phyloP scores from a whole-genome alignment of 441 rosid species.

The Pelargonium fulgidum region DNA sequence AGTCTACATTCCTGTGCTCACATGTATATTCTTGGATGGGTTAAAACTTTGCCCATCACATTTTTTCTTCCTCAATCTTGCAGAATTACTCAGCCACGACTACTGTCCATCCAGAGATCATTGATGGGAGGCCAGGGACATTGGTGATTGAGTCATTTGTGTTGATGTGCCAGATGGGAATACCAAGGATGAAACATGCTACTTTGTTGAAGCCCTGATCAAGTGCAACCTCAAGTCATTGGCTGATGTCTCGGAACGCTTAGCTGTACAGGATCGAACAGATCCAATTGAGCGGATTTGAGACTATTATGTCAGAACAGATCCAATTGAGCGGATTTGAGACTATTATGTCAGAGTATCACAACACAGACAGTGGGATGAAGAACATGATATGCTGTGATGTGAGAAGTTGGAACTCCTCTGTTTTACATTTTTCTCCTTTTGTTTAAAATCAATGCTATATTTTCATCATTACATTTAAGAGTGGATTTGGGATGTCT shows the following conservation, averaged over 20 bases:
- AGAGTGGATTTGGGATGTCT: constrained; percentile 23
- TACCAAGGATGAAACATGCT: constrained; percentile 24
- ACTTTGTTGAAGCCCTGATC: constrained; percentile 23
- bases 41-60: background rate
- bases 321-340: constrained; percentile 23
- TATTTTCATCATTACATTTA: constrained; percentile 14
- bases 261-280: constrained; percentile 28
- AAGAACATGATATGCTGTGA: background rate
- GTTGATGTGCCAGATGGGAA: constrained; percentile 25
- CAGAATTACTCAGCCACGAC: constrained; percentile 23
- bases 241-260: constrained; percentile 23
- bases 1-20: background rate
- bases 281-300: constrained; percentile 27
- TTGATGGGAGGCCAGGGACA: constrained; percentile 24
- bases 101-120: constrained; percentile 22
- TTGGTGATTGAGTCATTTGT: constrained; percentile 25
- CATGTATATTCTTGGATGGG: background rate
- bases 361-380: background rate
- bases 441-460: background rate
- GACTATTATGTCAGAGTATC: background rate
- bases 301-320: constrained; percentile 18
- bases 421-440: too few species aligned
- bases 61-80: constrained; percentile 13
- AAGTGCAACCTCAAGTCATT: constrained; percentile 27
- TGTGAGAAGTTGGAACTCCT: background rate